These are phyloP conservation scores for Cladobotryum protrusum DNA, from an alignment of 2,329 filamentous ascomycete species.

Conservation along the genomic window DNA sequence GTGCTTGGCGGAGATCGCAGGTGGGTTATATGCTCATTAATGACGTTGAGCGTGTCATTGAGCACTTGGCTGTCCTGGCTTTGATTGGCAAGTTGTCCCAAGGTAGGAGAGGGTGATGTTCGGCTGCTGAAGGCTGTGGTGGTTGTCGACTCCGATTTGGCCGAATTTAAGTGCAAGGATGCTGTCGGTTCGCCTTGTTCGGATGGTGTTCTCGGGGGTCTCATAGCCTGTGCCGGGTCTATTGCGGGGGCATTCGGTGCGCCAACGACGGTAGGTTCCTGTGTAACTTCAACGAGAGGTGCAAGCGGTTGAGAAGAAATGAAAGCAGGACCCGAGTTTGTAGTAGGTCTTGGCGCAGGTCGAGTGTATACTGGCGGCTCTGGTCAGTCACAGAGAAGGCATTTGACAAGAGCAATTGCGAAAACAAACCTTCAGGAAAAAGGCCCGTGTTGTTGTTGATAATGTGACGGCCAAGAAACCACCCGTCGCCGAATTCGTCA, in stretches of 20 bases:
- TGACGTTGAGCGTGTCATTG: constrained; percentile 91
- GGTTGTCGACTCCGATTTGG: constrained; percentile 28
- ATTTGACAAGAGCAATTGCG: background rate
- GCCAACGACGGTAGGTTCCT: constrained; percentile 17
- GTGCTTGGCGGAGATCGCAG: constrained; percentile 53
- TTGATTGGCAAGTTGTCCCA: constrained; percentile 34
- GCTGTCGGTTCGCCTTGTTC: constrained; percentile 23
- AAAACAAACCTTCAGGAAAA: constrained; percentile 71
- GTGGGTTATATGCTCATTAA: constrained; percentile 94
- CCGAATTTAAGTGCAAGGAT: constrained; percentile 40
- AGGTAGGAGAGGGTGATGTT: constrained; percentile 21
- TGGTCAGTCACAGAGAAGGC: constrained; percentile 9
- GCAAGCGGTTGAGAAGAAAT: constrained; percentile 24
- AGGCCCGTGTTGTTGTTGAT: constrained; percentile 68
- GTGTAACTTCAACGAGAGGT: constrained; percentile 25
- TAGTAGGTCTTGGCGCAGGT: constrained; percentile 49
- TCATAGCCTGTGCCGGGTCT: constrained; percentile 25
- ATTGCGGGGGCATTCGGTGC: constrained; percentile 16
- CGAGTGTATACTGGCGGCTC: constrained; percentile 53
- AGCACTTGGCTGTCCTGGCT: constrained; percentile 66
- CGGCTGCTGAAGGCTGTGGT: constrained; percentile 22
- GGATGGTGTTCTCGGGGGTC: constrained; percentile 24
- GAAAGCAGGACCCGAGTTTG: constrained; percentile 36
- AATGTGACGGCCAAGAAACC: constrained; percentile 73
- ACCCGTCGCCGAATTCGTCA: constrained; percentile 83